Evolutionary conservation across 768 basidiomycete species (phyloP), one percentile per base, ranked within the genome.

Genomic region (Trametes cinnabarina): DNA sequence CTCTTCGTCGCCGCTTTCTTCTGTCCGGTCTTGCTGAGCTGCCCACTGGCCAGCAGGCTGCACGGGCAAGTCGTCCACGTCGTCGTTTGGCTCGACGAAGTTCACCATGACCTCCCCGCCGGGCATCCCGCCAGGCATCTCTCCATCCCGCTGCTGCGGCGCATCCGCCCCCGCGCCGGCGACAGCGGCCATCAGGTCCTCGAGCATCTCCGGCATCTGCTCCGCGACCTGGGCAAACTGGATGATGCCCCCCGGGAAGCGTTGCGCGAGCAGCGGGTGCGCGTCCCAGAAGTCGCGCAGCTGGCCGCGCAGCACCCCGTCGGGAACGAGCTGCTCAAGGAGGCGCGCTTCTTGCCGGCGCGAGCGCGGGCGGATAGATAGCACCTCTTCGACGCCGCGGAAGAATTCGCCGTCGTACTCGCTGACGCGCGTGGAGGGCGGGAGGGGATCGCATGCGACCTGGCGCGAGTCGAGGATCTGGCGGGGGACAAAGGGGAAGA

Each of bases 361-460:
- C 40, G 74, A 76, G 48, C 78, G 72, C 40, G 71, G 58, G 40
- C 72, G 71, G 43, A 66, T 50, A 19, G 75, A 68, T 48, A 81
- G 76, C 15, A 76, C 65, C 61, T 87, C 85, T 50, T 86, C 85
- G 3, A 79, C 74, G 2, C 83, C 82, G 15, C 71, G 74, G 74
- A 98, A 95, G 73, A 94, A 97, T n/a, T 70, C 70, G 3, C 79
- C 74, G 60, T 93, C 79, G 72, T 97, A 97, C 39, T 65, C 68
- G 32, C 79, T 87, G 2, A 84, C 66, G 2, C 80, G 72, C 1
- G 80, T 79, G 6, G 72, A 73, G 0, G 95, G 94, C 0, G 95
- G 93, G 2, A 96, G 75, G 0, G 95, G 94, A 67, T 98, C 96
- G 64, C 88, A 97, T 9, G 87, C 84, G 59, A 91, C 75, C 6